phyloP scores from a whole-genome alignment of 1,284 basidiomycete genomes.

The Cerioporus squamosus region DNA sequence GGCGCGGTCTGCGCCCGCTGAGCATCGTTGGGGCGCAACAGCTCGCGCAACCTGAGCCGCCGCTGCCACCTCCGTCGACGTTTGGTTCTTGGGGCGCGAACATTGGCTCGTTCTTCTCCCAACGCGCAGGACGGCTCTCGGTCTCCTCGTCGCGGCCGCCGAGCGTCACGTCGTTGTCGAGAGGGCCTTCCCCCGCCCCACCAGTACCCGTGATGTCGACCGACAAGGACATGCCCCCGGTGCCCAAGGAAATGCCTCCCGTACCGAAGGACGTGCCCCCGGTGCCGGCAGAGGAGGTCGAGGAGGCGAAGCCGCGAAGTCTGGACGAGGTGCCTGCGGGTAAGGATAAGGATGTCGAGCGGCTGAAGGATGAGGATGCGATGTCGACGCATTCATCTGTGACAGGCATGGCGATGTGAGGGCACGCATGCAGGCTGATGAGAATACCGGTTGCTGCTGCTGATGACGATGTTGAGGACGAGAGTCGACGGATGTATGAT shows the following conservation, averaged over 20 bases:
- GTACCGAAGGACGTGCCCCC: constrained; percentile 18
- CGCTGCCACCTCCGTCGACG: constrained; percentile 33
- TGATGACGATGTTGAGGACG: background rate
- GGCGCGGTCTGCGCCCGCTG: constrained; percentile 32
- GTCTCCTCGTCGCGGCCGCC: constrained; percentile 17
- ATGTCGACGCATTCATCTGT: constrained; percentile 26
- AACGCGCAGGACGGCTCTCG: constrained; percentile 43
- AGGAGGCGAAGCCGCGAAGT: constrained; percentile 22
- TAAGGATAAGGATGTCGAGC: constrained; percentile 18
- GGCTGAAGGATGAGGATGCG: constrained; percentile 12
- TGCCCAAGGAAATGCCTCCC: constrained; percentile 14
- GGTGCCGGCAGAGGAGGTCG: background rate
- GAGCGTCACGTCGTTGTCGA: constrained; percentile 13
- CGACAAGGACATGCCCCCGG: constrained; percentile 16
- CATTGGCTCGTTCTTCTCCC: constrained; percentile 64
- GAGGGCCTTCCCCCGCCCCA: constrained; percentile 18
- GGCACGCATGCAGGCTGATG: background rate
- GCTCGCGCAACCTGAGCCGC: constrained; percentile 32
- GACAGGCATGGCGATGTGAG: constrained; percentile 21
- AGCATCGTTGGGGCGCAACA: constrained; percentile 37
- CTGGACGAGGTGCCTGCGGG: constrained; percentile 16
- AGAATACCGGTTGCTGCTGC: background rate
- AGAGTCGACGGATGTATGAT: background rate
- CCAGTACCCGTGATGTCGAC: constrained; percentile 9
- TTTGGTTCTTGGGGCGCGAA: constrained; percentile 58